Conservation (phyloP, 805 yeast genomes). For the Ogataea kodamae region DNA sequence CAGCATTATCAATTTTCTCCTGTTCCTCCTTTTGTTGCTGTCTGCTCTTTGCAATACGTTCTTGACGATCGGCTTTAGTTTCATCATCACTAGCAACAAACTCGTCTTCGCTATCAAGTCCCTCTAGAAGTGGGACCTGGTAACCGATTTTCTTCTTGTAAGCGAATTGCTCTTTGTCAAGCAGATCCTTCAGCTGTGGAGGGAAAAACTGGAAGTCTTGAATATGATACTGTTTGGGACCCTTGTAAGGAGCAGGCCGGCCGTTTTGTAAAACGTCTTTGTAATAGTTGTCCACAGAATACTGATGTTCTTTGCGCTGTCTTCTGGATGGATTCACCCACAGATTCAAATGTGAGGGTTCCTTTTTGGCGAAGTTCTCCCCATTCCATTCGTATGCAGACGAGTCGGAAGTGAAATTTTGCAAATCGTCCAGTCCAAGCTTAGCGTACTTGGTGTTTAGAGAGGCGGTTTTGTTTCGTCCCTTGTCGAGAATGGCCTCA, state of each 20-base stretch:
- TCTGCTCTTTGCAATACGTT: slow-evolving; percentile 26
- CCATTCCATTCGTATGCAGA: slow-evolving; percentile 98
- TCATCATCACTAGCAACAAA: slow-evolving; percentile 36
- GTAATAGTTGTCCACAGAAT: slow-evolving; percentile 72
- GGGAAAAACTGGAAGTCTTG: slow-evolving; percentile 78
- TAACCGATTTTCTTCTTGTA: slow-evolving; percentile 59
- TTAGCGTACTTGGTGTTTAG: slow-evolving; percentile 79
- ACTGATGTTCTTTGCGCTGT: slow-evolving; percentile 75
- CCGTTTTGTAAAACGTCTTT: slow-evolving; percentile 58
- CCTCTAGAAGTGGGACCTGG: slow-evolving; percentile 55
- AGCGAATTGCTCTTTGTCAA: slow-evolving; percentile 63
- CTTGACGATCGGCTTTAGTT: slow-evolving; percentile 24
- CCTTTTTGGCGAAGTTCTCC: slow-evolving; percentile 64
- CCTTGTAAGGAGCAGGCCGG: slow-evolving; percentile 39
- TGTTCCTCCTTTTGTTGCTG: slow-evolving; percentile 46
- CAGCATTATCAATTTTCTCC: slow-evolving; percentile 49
- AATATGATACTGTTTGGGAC: slow-evolving; percentile 61
- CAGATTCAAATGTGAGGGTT: slow-evolving; percentile 39
- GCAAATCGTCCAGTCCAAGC: slow-evolving; percentile 89
- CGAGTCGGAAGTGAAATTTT: slow-evolving; percentile 77
- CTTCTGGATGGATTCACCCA: slow-evolving; percentile 78
- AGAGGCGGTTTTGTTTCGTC: slow-evolving; percentile 76
- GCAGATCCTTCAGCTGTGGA: slow-evolving; percentile 45
- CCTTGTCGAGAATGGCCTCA: slow-evolving; percentile 74
- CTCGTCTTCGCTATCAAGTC: slow-evolving; percentile 54